A percentile compares a stretch with the other conserved stretches of the same genome.
Conservation (phyloP, 345 rosid species). For the Gossypium mustelinum region DNA sequence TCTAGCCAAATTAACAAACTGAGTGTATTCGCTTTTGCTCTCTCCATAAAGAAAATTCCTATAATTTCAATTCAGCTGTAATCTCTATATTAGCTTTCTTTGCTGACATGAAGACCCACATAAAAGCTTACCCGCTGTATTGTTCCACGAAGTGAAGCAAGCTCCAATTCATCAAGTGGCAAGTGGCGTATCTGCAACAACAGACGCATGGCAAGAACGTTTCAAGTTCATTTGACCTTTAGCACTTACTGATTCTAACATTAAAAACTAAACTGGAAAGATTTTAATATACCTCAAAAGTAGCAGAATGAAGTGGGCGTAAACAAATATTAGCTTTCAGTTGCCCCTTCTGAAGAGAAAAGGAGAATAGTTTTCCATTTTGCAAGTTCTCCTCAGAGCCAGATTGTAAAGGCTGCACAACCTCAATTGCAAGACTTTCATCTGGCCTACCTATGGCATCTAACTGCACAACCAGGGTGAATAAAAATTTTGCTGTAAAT, state of each 20-base stretch:
- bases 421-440: constrained; percentile 81
- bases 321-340: constrained; percentile 71
- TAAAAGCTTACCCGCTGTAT: constrained; percentile 64
- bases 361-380: constrained; percentile 68
- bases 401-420: constrained; percentile 60
- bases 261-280: constrained; percentile 16
- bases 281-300: constrained; percentile 67
- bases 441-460: constrained; percentile 88
- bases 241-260: neutral
- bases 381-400: constrained; percentile 48
- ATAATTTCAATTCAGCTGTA: neutral
- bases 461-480: constrained; percentile 53
- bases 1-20: neutral
- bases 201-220: constrained; percentile 16
- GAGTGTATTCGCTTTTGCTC: neutral
- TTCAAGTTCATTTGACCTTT: constrained; percentile 7
- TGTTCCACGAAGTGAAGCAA: constrained; percentile 91
- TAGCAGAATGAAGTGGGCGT: constrained; percentile 76
- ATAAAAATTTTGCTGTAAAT: constrained; percentile 15
- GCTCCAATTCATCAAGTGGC: constrained; percentile 95
- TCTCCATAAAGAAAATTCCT: neutral
- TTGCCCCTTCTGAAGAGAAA: constrained; percentile 90
- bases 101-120: constrained; percentile 1
- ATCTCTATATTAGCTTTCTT: neutral
- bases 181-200: constrained; percentile 70